A percentile compares a stretch with the other conserved stretches of the same genome.
phyloP scores from a whole-genome alignment of 73 alveolate genomes.

The Stentor coeruleus region DNA sequence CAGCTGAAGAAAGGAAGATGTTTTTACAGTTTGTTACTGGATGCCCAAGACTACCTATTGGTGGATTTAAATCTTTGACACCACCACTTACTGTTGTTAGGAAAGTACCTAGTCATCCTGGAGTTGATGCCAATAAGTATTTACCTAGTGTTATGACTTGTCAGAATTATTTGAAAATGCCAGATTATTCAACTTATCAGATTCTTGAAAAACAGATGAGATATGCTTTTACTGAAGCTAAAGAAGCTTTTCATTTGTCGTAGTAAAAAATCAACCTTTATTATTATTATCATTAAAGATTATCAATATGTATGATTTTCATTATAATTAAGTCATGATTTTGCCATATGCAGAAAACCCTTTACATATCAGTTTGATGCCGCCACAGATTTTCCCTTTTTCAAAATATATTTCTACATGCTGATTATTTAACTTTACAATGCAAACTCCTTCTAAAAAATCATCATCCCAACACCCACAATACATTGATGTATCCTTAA shows the following conservation, averaged over 20 bases:
- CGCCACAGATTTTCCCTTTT: no score
- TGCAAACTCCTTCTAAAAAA: no score
- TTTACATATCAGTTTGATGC: no score
- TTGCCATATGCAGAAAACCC: no score
- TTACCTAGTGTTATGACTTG: conserved; percentile 72
- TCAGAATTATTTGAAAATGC: conserved; percentile 76
- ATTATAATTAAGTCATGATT: no score
- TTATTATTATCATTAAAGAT: not conserved
- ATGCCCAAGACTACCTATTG: conserved; percentile 82
- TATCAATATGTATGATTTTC: no score
- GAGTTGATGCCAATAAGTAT: conserved; percentile 52
- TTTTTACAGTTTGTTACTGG: conserved; percentile 87
- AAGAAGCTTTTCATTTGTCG: conserved; percentile 51
- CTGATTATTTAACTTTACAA: no score
- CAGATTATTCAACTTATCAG: conserved; percentile 72
- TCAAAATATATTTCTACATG: no score
- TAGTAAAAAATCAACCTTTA: not conserved
- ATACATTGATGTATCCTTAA: no score
- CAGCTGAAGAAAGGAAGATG: conserved; percentile 51
- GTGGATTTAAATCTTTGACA: conserved; percentile 79
- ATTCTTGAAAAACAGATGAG: conserved; percentile 51
- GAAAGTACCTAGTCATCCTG: conserved; percentile 45
- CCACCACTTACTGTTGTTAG: conserved; percentile 85
- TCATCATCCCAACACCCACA: no score
- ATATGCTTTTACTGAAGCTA: conserved; percentile 80